Conservation (phyloP, 2,329 filamentous ascomycete genomes). For the Exophiala sp. region DNA sequence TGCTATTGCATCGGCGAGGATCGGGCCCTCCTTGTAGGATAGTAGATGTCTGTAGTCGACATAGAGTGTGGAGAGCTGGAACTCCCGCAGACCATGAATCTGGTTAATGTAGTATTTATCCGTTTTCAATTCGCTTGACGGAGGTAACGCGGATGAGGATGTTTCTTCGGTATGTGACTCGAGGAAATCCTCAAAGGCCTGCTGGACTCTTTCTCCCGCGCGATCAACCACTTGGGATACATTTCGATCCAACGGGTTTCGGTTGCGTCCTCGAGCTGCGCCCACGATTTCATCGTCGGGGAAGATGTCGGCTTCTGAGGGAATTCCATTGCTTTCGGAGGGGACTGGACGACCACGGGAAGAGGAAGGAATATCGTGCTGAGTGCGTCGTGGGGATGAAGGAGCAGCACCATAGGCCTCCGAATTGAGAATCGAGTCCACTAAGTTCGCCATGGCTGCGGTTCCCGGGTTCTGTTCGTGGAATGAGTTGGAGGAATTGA, state of each 20-base stretch:
- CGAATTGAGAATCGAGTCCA: conserved; percentile 47
- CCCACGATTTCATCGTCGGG: conserved; percentile 59
- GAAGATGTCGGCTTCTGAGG: conserved; percentile 54
- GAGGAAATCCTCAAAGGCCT: conserved; percentile 59
- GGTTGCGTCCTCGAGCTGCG: conserved; percentile 43
- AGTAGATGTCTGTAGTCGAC: conserved; percentile 72
- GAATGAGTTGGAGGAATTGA: neutral
- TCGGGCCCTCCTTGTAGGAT: conserved; percentile 56
- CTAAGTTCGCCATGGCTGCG: conserved; percentile 46
- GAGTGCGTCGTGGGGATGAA: conserved; percentile 33
- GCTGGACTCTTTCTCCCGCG: conserved; percentile 57
- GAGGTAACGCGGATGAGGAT: conserved; percentile 48
- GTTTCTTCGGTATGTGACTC: conserved; percentile 56
- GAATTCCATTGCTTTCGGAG: conserved; percentile 46
- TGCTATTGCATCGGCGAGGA: conserved; percentile 77
- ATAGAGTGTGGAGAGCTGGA: conserved; percentile 59
- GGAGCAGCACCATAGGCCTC: conserved; percentile 38
- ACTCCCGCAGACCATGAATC: conserved; percentile 57
- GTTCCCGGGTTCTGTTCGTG: too few species aligned
- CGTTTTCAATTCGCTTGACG: conserved; percentile 50
- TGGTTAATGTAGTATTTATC: conserved; percentile 64
- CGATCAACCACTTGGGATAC: conserved; percentile 56
- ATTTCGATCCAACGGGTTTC: conserved; percentile 46
- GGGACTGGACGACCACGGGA: conserved; percentile 48
- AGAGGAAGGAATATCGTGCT: conserved; percentile 43